phyloP scores from a whole-genome alignment of 148 eudicot genomes.

The Vaccinium myrtillus region DNA sequence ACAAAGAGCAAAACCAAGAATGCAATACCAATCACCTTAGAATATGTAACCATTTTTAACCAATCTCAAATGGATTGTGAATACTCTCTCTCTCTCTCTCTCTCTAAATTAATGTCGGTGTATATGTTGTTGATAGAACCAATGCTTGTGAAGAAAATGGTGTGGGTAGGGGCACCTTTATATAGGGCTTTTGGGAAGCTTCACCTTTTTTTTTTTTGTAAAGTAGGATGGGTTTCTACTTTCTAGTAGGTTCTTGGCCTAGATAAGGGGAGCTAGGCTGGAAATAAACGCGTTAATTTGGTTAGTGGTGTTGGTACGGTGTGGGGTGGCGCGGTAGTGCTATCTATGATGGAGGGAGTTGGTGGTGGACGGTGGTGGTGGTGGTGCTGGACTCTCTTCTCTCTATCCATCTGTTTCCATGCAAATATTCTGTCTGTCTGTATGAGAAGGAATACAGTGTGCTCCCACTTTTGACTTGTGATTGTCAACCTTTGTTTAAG shows the following conservation, averaged over 20 bases:
- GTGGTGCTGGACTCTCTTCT: neutral
- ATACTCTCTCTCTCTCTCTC: neutral
- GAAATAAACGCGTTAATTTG: neutral
- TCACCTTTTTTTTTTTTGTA: neutral
- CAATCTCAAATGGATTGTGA: conserved; percentile 2
- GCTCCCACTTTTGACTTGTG: conserved; percentile 13
- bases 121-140: neutral
- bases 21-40: conserved; percentile 30
- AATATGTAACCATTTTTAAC: conserved; percentile 22
- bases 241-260: conserved; percentile 4
- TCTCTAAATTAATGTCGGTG: neutral
- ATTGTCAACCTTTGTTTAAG: neutral
- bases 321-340: conserved; percentile 5
- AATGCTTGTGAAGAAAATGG: conserved; percentile 2
- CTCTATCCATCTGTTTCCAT: neutral
- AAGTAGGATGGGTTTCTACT: neutral
- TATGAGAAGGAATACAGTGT: neutral
- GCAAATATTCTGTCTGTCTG: neutral
- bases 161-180: neutral
- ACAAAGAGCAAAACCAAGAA: conserved; percentile 32
- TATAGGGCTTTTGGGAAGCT: conserved; percentile 4
- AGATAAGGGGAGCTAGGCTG: neutral
- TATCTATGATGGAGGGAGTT: neutral
- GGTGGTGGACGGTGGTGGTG: neutral
- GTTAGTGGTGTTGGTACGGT: conserved; percentile 6